Base-by-base conservation (phyloP, 1,284 basidiomycete species). In the Cronartium quercuum region DNA sequence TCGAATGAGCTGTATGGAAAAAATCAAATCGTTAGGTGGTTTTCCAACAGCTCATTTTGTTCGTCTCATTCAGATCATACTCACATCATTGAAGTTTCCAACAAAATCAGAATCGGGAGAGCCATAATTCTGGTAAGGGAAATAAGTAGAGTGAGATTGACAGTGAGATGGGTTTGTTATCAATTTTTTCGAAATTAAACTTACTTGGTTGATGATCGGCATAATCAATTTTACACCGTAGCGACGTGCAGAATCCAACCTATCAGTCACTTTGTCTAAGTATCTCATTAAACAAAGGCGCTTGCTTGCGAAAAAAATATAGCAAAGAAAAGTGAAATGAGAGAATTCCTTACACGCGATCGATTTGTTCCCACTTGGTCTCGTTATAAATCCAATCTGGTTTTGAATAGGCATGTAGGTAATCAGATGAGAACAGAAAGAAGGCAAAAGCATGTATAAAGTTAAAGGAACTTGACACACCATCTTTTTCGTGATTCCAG, bases 131-230 rank as follows among this genome's bases (percentile, higher is more conserved):
- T 74, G 42, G 51, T 12, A n/a, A 1, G 21, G 15, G 12, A 13
- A 2, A 38, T 34, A 65, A 60, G 61, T 18, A 65, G 21, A 0
- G 29, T 24, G 5, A 47, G 15, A n/a, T 64, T 10, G 13, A 10
- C 57, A 60, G 13, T 60, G 10, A 12, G 15, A 13, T 18, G 18
- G n/a, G 60, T 40, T 13, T 34, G 18, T 18, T 18, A 62, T 13
- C 60, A 12, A 13, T 6, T 21, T 35, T 7, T 15, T 13, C 29
- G 6, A 13, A 12, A 40, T 7, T 0, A 13, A 37, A 44, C 71
- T 29, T 60, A 74, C 71, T 66, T 74, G 71, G 61, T 74, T 74
- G n/a, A 74, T 74, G 34, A 74, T 74, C 7, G 71, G 71, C n/a
- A 74, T 44, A 34, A 74, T 74, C 51, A 74, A 10, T 34, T 64